Conservation (phyloP, 1,284 basidiomycete genomes). For the Irpex sp. region DNA sequence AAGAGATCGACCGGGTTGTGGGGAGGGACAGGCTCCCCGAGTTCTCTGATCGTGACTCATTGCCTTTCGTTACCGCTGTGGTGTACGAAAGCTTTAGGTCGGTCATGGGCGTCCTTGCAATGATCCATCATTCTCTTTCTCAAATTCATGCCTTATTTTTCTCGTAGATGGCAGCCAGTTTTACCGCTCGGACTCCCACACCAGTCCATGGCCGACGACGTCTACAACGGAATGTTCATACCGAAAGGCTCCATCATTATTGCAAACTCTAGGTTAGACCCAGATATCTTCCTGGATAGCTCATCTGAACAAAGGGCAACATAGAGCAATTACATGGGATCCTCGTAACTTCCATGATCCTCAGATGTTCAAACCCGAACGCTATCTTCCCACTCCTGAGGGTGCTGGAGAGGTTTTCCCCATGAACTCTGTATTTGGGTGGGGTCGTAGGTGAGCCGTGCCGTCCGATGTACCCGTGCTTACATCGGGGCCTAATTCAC, state of each 20-base stretch:
- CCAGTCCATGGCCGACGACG: conserved; percentile 2
- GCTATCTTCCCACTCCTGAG: conserved; percentile 5
- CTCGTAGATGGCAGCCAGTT: conserved; percentile 6
- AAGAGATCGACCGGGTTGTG: conserved; percentile 12
- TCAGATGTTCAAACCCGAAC: conserved; percentile 16
- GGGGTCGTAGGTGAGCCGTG: conserved; percentile 1
- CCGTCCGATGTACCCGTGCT: no score
- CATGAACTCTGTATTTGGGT: conserved; percentile 9
- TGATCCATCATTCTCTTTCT: neutral
- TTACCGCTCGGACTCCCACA: neutral
- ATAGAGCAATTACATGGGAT: conserved; percentile 10
- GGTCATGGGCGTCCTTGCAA: neutral
- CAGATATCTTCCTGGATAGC: neutral
- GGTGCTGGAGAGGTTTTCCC: neutral
- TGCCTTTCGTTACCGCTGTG: conserved; percentile 13
- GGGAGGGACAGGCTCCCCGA: conserved; percentile 14
- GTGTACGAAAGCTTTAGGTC: conserved; percentile 12
- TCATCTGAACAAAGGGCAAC: neutral
- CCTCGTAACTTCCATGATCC: conserved; percentile 15
- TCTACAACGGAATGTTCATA: conserved; percentile 9
- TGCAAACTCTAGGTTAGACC: neutral
- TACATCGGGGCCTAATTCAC: neutral
- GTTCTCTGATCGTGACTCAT: conserved; percentile 12
- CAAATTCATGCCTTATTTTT: neutral
- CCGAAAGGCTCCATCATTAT: conserved; percentile 5